A percentile compares a stretch with the other conserved stretches of the same genome.
phyloP scores from a whole-genome alignment of 1,284 basidiomycete species.

The Pascua sp. region DNA sequence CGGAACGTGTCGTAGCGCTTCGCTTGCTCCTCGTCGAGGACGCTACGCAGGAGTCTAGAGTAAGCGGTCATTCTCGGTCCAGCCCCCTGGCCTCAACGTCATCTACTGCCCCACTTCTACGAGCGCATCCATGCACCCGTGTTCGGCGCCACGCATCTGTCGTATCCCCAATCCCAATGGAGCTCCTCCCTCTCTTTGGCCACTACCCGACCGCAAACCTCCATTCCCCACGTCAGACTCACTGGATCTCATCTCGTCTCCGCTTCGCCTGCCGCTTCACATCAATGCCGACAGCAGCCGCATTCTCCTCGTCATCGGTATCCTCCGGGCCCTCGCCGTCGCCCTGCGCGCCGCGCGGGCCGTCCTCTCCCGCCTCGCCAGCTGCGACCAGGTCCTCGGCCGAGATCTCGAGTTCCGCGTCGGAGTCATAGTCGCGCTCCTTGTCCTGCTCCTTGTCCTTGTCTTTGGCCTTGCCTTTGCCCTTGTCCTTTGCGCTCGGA shows the following conservation, averaged over 20 bases:
- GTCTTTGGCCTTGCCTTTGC: constrained; percentile 6
- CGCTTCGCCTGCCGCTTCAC: constrained; percentile 18
- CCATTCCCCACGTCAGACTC: constrained; percentile 5
- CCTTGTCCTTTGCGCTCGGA: background rate
- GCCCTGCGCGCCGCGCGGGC: background rate
- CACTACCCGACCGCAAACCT: background rate
- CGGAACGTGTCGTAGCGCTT: constrained; percentile 43
- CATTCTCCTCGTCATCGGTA: constrained; percentile 21
- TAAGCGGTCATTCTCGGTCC: background rate
- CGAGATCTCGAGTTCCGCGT: constrained; percentile 20
- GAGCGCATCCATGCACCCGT: background rate
- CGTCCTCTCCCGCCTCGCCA: constrained; percentile 4
- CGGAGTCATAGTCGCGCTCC: constrained; percentile 11
- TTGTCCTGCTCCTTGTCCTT: constrained; percentile 13
- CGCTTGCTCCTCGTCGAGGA: constrained; percentile 38
- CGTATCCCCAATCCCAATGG: too few relatives aligned
- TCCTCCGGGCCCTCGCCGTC: constrained; percentile 22
- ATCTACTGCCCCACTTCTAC: background rate
- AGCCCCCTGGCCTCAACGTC: background rate
- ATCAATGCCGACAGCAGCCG: constrained; percentile 2
- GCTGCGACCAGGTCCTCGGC: constrained; percentile 24
- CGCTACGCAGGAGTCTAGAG: constrained; percentile 30
- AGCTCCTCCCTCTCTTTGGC: too few relatives aligned
- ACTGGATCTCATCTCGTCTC: constrained; percentile 12
- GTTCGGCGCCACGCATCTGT: too few relatives aligned